Conservation (phyloP, 2,329 filamentous ascomycete species). For the Cladosporium sp. region DNA sequence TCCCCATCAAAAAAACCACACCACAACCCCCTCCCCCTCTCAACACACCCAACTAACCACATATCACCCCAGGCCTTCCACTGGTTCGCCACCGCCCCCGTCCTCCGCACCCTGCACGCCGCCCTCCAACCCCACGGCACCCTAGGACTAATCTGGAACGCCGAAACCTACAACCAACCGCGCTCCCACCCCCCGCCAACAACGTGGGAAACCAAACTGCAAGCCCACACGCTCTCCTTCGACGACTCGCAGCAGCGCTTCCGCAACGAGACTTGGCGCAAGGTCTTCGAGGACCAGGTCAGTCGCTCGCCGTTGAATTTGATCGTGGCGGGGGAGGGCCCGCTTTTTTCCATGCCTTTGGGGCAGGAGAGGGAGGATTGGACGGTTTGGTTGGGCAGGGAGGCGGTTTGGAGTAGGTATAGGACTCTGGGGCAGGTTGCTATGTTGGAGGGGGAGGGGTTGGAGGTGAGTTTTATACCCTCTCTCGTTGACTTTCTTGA, state of each 20-base stretch:
- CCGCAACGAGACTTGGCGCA: constrained; percentile 59
- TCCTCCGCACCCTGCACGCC: constrained; percentile 62
- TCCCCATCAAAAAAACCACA: no score
- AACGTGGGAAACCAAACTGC: constrained; percentile 58
- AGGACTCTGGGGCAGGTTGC: constrained; percentile 65
- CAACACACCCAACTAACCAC: neutral
- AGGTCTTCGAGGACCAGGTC: constrained; percentile 59
- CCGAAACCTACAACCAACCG: constrained; percentile 54
- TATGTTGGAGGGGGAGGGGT: constrained; percentile 49
- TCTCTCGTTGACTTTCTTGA: neutral
- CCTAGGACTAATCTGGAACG: constrained; percentile 65
- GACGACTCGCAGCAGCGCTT: constrained; percentile 61
- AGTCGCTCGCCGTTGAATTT: constrained; percentile 46
- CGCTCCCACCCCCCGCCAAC: constrained; percentile 51
- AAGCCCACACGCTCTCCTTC: constrained; percentile 47
- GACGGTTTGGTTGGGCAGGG: constrained; percentile 53
- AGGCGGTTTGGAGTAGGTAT: constrained; percentile 60
- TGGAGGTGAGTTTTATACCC: constrained; percentile 39
- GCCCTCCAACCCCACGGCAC: constrained; percentile 56
- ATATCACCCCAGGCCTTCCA: constrained; percentile 33
- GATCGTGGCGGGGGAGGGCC: constrained; percentile 36
- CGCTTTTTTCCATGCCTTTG: constrained; percentile 59
- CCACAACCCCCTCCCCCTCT: neutral
- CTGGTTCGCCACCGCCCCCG: constrained; percentile 62
- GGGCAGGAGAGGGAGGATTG: constrained; percentile 54